Conservation (phyloP, 208 protist species). For the Polymyxa betae region DNA sequence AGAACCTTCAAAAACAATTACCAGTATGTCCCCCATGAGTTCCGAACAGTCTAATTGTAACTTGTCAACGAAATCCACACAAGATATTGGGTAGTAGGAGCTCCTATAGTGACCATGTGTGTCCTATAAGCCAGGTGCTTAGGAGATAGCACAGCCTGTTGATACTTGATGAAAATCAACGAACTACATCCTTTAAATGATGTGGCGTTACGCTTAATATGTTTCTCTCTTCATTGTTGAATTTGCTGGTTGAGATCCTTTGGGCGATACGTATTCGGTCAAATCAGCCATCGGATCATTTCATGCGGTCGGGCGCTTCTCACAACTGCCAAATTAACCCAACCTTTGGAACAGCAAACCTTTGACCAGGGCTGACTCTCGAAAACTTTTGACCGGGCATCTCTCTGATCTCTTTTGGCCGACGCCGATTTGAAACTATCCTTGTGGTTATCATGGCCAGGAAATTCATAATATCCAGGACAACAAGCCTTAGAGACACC, state of each 20-base stretch:
- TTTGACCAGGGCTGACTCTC: too few species aligned
- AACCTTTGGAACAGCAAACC: too few species aligned
- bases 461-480: too few species aligned
- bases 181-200: conserved; percentile 49
- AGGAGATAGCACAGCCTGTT: background rate
- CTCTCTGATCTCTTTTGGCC: too few species aligned
- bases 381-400: too few species aligned
- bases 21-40: conserved; percentile 15
- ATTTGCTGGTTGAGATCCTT: conserved; percentile 59
- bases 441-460: too few species aligned
- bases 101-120: too few species aligned
- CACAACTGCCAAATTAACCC: background rate
- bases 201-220: conserved; percentile 61
- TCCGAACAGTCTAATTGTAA: background rate
- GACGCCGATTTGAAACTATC: too few species aligned
- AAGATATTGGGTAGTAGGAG: conserved; percentile 62
- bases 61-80: too few species aligned
- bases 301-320: background rate
- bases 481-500: too few species aligned
- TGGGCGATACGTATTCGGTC: background rate
- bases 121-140: background rate
- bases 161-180: too few species aligned
- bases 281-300: background rate
- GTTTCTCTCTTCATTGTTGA: conserved; percentile 41
- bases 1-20: background rate